phyloP scores from a whole-genome alignment of 148 eudicot species.

The Suaeda aralocaspica region DNA sequence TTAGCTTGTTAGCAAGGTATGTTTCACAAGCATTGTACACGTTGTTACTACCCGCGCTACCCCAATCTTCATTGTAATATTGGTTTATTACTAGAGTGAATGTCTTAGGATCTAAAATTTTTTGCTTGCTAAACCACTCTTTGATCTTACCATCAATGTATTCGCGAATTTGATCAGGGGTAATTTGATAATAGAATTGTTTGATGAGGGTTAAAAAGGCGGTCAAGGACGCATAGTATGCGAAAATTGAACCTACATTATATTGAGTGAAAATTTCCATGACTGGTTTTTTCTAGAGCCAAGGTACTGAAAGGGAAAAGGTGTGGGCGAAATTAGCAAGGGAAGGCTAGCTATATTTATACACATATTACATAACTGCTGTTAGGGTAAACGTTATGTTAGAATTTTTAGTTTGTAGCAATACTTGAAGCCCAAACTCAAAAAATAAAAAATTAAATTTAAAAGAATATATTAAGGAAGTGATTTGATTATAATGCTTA shows the following conservation, averaged over 20 bases:
- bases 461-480: no score
- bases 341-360: no score
- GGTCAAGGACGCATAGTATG: neutral
- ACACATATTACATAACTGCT: no score
- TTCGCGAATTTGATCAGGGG: neutral
- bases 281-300: neutral
- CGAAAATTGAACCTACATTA: neutral
- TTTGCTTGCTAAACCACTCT: neutral
- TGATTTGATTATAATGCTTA: no score
- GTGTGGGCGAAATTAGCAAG: no score
- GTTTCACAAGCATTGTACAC: slow-evolving; percentile 9
- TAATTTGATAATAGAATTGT: neutral
- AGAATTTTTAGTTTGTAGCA: no score
- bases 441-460: no score
- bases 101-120: neutral
- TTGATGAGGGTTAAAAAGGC: neutral
- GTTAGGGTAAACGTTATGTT: no score
- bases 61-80: neutral
- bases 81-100: neutral
- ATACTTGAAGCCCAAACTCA: no score
- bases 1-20: slow-evolving; percentile 8
- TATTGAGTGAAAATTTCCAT: neutral
- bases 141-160: neutral
- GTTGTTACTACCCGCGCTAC: no score
- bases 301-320: neutral